phyloP scores from a whole-genome alignment of 192 early-diverging fungal genomes.

The Podila epicladia region DNA sequence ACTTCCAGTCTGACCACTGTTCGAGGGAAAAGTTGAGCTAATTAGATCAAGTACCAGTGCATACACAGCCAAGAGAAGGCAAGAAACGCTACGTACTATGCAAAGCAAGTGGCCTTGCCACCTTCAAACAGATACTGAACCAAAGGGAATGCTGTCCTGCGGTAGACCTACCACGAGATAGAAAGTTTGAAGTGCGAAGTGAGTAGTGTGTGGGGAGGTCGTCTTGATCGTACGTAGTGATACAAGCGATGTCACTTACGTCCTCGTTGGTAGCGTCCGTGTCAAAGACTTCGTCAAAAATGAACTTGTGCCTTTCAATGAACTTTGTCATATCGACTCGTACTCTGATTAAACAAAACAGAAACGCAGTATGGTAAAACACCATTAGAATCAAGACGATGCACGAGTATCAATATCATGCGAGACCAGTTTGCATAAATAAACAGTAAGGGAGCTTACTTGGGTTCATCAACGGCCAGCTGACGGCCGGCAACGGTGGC shows the following conservation, averaged over 20 bases:
- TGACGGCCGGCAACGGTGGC: constrained; percentile 71
- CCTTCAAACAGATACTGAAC: constrained; percentile 96
- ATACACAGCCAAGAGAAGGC: background rate
- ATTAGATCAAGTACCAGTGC: background rate
- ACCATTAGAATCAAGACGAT: background rate
- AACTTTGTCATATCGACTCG: constrained; percentile 97
- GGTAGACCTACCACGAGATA: constrained; percentile 67
- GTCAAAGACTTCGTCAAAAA: constrained; percentile 98
- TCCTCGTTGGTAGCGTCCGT: constrained; percentile 80
- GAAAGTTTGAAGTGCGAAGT: no score
- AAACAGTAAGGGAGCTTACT: constrained; percentile 59
- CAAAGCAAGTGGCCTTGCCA: constrained; percentile 99
- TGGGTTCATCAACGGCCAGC: constrained; percentile 92
- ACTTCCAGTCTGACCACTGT: constrained; percentile 87
- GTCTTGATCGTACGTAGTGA: background rate
- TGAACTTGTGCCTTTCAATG: constrained; percentile 93
- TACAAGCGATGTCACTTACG: constrained; percentile 48
- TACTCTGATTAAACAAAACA: constrained; percentile 59
- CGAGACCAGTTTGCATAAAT: background rate
- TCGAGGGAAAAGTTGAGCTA: background rate
- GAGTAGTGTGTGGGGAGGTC: background rate
- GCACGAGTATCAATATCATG: background rate
- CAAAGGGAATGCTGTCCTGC: constrained; percentile 90
- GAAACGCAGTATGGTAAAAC: background rate
- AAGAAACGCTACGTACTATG: constrained; percentile 74